These are phyloP conservation scores for Austroboletus novae-zelandiae DNA, from an alignment of 1,284 basidiomycete species.

Conservation along the genomic window DNA sequence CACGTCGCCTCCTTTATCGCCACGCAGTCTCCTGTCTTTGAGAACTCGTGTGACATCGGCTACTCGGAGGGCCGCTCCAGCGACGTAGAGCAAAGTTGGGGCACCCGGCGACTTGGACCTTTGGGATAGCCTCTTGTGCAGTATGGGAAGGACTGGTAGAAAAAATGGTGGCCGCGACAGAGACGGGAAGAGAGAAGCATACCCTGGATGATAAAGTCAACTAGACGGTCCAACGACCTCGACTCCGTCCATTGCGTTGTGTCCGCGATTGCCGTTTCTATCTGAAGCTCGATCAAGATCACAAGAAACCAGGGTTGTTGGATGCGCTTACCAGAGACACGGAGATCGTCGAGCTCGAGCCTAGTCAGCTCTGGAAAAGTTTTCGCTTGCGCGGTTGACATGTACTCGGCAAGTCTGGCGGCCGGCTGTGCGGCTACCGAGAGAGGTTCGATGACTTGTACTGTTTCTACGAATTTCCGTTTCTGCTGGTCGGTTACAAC, in stretches of 20 bases:
- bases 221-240: constrained; percentile 65
- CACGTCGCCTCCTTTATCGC: constrained; percentile 78
- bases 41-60: constrained; percentile 72
- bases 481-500: constrained; percentile 43
- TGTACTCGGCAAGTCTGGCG: constrained; percentile 53
- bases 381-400: constrained; percentile 61
- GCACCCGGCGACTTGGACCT: constrained; percentile 71
- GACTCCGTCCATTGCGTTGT: constrained; percentile 68
- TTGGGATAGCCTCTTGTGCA: constrained; percentile 68
- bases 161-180: neutral
- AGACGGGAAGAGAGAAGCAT: constrained; percentile 11
- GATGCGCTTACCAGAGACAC: constrained; percentile 60
- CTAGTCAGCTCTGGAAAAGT: constrained; percentile 60
- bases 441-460: constrained; percentile 38
- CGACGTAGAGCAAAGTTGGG: constrained; percentile 74
- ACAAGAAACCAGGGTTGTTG: constrained; percentile 9
- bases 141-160: constrained; percentile 58
- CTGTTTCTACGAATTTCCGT: constrained; percentile 53
- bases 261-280: constrained; percentile 70
- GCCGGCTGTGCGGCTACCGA: constrained; percentile 60
- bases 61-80: constrained; percentile 76
- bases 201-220: constrained; percentile 74
- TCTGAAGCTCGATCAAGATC: constrained; percentile 49
- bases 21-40: constrained; percentile 63
- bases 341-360: constrained; percentile 71